Base-by-base conservation (phyloP, 2,329 filamentous ascomycete genomes). In the Penicillium sp. region DNA sequence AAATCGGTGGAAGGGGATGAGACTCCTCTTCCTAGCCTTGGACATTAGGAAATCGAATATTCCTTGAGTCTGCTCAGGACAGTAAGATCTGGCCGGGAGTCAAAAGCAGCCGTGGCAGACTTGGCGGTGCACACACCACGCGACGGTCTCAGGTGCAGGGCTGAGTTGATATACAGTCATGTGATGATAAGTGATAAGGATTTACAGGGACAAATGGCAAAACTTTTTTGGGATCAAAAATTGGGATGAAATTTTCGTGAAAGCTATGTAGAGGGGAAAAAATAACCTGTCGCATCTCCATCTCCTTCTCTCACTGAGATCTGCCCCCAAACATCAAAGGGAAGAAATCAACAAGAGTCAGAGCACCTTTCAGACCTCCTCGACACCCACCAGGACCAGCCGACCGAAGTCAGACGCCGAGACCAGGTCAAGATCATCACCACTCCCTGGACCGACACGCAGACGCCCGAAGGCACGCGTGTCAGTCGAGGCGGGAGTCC, bases 351-450 rank as follows among this genome's bases (percentile, higher is more conserved):
- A 37, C 35, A 37, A 46, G 35, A 51, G 73, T 68, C 43, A 63
- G 63, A 74, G 67, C 71, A 82, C 84, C 91, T 91, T 91, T 94
- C 91, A 95, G 91, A 93, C 90, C 86, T 91, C 89, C 89, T 90
- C 90, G 83, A 85, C 84, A 86, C 90, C 90, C 91, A 90, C 90
- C 90, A 89, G 82, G 83, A 80, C 81, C 82, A 80, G 82, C 85
- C 85, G 89, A 88, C 90, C 90, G 82, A 93, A 88, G 87, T 87
- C 88, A 86, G 85, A 89, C 84, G 81, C 78, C 81, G 75, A 73
- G 76, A 83, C 83, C 81, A 89, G 90, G 90, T 88, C 84, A 90
- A 95, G 91, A 95, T 96, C 92, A 95, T 95, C 90, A 92, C 88
- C 89, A 88, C 89, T 88, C 86, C 89, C 89, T 93, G 87, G 90